Percentiles rank a stretch among this genome's conserved stretches.
These are phyloP conservation scores for Gymnopilus dilepis DNA, from an alignment of 768 basidiomycete genomes.

Conservation along the genomic window DNA sequence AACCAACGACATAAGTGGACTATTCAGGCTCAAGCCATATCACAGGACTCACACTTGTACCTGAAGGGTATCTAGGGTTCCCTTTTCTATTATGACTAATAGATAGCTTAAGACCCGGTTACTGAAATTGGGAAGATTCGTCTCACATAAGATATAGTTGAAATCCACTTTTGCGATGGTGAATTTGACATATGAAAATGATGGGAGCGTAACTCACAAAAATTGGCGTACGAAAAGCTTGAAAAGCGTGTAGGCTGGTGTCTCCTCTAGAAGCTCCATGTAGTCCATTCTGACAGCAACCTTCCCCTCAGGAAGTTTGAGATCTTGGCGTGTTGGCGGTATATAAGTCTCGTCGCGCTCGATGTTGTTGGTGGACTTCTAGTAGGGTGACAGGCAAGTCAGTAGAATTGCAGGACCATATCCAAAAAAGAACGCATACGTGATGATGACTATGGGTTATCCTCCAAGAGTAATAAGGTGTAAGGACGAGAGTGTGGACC, in stretches of 20 bases:
- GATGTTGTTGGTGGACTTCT: slow-evolving; percentile 57
- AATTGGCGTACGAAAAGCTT: slow-evolving; percentile 55
- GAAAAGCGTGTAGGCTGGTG: slow-evolving; percentile 54
- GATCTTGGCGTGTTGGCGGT: slow-evolving; percentile 48
- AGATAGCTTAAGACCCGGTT: background rate
- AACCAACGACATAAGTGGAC: background rate
- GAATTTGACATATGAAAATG: background rate
- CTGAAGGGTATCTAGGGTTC: slow-evolving; percentile 48
- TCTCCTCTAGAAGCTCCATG: slow-evolving; percentile 52
- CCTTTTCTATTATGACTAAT: slow-evolving; percentile 50
- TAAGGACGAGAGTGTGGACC: slow-evolving; percentile 52
- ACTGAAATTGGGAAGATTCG: background rate
- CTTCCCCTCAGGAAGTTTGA: slow-evolving; percentile 48
- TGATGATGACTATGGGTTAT: slow-evolving; percentile 68
- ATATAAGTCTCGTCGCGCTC: slow-evolving; percentile 79
- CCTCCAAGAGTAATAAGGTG: slow-evolving; percentile 71
- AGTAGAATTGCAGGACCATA: background rate
- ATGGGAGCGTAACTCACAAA: slow-evolving; percentile 41
- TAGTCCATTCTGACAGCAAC: slow-evolving; percentile 50
- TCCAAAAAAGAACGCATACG: slow-evolving; percentile 44
- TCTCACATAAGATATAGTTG: slow-evolving; percentile 50
- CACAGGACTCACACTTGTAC: slow-evolving; percentile 44
- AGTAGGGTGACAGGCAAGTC: background rate
- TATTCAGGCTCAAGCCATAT: background rate
- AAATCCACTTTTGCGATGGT: slow-evolving; percentile 39